Evolutionary conservation across 2,329 filamentous ascomycete species (phyloP), one percentile per base, ranked within the genome.

Genomic region (Hortaea werneckii): DNA sequence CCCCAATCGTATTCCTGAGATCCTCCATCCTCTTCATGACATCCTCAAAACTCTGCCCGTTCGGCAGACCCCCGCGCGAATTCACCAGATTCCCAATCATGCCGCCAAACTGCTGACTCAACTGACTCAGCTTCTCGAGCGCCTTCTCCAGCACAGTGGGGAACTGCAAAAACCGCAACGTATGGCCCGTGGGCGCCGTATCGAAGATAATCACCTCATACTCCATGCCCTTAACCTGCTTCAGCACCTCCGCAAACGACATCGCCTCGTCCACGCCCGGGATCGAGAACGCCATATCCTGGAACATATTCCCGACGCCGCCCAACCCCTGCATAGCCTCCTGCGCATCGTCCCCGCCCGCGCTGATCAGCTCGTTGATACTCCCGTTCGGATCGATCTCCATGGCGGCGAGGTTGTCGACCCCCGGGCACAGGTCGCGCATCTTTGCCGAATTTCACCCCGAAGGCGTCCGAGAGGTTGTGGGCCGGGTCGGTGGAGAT

Each of bases 201-300:
- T 98, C 92, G 78, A 98, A 98, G 67, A 98, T 87, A 71, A 98
- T 96, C 61, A 90, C 87, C 68, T 96, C 92, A 78, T 98, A 98
- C 42, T 88, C 94, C 64, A 96, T 85, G 37, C 87, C 94, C 72
- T 96, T 96, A 72, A 98, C 92, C 70, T 98, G 92, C 71, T 98
- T 98, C 61, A 98, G 78, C 54, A 98, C 92, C 73, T 98, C 92
- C 65, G 92, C 92, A 64, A 98, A 98, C 47, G 89, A 95, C 92
- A 98, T 98, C 67, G 92, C 92, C 70, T 98, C 92, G 65, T 98
- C 92, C 52, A 98, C 94, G 70, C 92, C 92, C 12, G 92, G 92
- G 52, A 98, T 98, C 55, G 87, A 89, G 68, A 96, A 95, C 0
- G 92, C 92, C 55, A 98, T 75, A 67, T 98, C 92, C 70, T 98